A percentile compares a stretch with the other conserved stretches of the same genome.
phyloP scores from a whole-genome alignment of 2,329 filamentous ascomycete genomes.

The Knufia petricola region DNA sequence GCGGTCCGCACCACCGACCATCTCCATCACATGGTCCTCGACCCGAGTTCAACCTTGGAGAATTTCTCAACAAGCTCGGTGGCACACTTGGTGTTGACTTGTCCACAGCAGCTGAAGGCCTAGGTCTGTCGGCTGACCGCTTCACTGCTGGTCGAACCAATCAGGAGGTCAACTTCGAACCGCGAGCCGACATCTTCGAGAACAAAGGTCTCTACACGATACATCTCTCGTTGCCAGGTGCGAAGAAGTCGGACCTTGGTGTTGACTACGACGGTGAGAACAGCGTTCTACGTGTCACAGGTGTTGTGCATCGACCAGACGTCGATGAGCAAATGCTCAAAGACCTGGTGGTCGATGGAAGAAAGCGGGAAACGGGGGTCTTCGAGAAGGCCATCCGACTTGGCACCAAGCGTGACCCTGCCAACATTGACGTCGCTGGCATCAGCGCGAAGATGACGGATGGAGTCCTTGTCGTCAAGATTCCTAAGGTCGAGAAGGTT shows the following conservation, averaged over 20 bases:
- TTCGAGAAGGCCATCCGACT: slow-evolving; percentile 64
- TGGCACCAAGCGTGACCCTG: slow-evolving; percentile 41
- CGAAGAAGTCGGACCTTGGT: slow-evolving; percentile 66
- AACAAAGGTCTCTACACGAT: slow-evolving; percentile 56
- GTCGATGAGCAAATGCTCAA: slow-evolving; percentile 60
- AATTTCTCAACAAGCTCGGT: slow-evolving; percentile 25
- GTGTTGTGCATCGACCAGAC: slow-evolving; percentile 63
- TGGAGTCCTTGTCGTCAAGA: slow-evolving; percentile 64
- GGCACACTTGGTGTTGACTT: slow-evolving; percentile 26
- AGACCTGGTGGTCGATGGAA: slow-evolving; percentile 55
- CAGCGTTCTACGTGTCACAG: slow-evolving; percentile 55
- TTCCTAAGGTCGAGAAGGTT: slow-evolving; percentile 61
- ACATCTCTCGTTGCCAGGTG: slow-evolving; percentile 66
- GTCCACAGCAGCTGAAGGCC: slow-evolving; percentile 19
- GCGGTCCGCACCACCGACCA: slow-evolving; percentile 17
- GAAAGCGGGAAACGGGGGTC: slow-evolving; percentile 63
- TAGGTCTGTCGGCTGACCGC: slow-evolving; percentile 18
- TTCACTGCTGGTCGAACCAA: slow-evolving; percentile 11
- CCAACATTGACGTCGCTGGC: slow-evolving; percentile 54
- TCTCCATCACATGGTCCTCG: slow-evolving; percentile 16
- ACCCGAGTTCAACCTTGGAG: slow-evolving; percentile 18
- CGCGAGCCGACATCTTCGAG: slow-evolving; percentile 57
- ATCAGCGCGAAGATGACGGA: slow-evolving; percentile 72
- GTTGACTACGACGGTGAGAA: slow-evolving; percentile 67
- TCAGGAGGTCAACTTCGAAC: slow-evolving; percentile 30